Percentiles rank a stretch among this genome's conserved stretches.
Conservation (phyloP, 2,329 filamentous ascomycete genomes). For the Cordyceps farinosa region DNA sequence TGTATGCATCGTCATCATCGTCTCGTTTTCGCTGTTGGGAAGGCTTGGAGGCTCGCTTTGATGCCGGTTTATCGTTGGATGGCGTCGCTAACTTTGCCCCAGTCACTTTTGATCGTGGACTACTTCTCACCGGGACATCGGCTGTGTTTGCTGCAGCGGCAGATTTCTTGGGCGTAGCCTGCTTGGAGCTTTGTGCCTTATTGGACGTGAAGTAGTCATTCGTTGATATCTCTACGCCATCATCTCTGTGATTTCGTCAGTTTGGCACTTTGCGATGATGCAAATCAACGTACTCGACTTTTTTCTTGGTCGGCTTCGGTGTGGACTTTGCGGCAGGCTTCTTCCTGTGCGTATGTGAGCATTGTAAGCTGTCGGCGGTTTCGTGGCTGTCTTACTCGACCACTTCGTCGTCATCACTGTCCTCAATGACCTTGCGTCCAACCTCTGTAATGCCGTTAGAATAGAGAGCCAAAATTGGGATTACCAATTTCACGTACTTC, state of each 20-base stretch:
- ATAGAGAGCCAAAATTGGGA: not conserved
- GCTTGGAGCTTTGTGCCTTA: constrained; percentile 39
- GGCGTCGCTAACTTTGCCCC: constrained; percentile 27
- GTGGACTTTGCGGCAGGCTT: constrained; percentile 50
- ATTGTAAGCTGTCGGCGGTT: too few species aligned
- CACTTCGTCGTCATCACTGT: constrained; percentile 73
- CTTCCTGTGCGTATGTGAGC: constrained; percentile 43
- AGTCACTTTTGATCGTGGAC: constrained; percentile 45
- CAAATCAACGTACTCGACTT: constrained; percentile 43
- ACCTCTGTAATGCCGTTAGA: constrained; percentile 33
- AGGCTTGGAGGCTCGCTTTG: constrained; percentile 40
- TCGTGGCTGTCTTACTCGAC: constrained; percentile 42
- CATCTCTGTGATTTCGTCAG: constrained; percentile 30
- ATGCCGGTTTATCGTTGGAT: constrained; percentile 28
- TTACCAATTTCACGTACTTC: not conserved
- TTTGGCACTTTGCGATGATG: constrained; percentile 7
- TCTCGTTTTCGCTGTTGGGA: constrained; percentile 40
- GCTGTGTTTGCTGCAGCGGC: constrained; percentile 36
- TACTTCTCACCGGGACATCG: constrained; percentile 48
- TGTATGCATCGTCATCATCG: constrained; percentile 54
- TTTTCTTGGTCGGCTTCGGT: constrained; percentile 52
- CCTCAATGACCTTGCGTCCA: constrained; percentile 69
- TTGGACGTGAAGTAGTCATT: constrained; percentile 55
- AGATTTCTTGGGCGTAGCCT: constrained; percentile 36
- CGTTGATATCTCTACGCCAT: constrained; percentile 51